Evolutionary conservation across 2,329 filamentous ascomycete genomes (phyloP), one percentile per base, ranked within the genome.

Genomic region (Fonsecaea monophora): DNA sequence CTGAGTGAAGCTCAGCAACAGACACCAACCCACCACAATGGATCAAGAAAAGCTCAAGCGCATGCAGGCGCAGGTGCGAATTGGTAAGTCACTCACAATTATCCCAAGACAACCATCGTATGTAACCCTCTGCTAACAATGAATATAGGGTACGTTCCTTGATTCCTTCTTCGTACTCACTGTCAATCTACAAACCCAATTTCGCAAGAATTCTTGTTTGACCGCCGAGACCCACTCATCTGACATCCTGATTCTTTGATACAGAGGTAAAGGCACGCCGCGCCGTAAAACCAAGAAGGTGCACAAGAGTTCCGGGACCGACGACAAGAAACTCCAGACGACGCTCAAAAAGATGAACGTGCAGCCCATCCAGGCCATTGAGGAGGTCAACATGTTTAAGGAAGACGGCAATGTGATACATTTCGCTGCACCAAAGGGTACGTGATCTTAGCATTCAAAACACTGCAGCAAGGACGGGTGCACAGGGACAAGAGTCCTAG

Each of bases 341-440:
- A 86, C 92, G 71, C 88, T 99, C 74, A 99, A 99, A 92, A 99
- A 99, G 91, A 89, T 99, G 82, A 98, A 98, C 84, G 94, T 96
- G 68, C 95, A 99, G 89, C 95, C 95, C 78, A 98, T 99, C 84
- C 94, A 96, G 86, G 92, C 92, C 74, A 99, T 99, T 77, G 95
- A 99, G 89, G 95, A 99, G 87, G 95, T 99, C 82, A 99, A 99
- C 90, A 99, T 99, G 95, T 99, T 99, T 90, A 99, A 99, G 91
- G 91, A 92, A 80, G 95, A 99, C 81, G 95, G 95, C 82, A 99
- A 99, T 83, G 95, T 99, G 82, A 98, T 99, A 79, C 95, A 99
- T 89, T 99, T 99, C 82, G 91, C 92, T 77, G 92, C 92, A 78
- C 95, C 95, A 76, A 97, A 97, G 87, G 95, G 95, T 98, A 84